A percentile compares a stretch with the other conserved stretches of the same genome.
Evolutionary conservation across 2,329 filamentous ascomycete genomes (phyloP).

Genomic region (Ophiostoma angusticollis): DNA sequence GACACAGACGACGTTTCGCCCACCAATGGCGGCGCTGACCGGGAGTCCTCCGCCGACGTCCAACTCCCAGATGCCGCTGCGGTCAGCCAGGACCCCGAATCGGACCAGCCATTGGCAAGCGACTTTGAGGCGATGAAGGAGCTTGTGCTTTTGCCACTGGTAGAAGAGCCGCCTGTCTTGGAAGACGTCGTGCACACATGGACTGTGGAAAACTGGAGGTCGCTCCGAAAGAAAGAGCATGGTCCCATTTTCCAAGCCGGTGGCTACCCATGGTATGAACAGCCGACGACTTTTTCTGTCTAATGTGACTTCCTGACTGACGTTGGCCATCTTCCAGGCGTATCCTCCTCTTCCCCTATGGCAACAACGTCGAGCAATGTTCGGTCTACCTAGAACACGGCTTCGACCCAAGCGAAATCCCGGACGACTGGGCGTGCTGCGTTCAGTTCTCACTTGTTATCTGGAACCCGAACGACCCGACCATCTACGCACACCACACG

Average conservation of each 20-base stretch:
- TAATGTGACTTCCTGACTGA: background rate
- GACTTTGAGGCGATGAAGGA: conserved; percentile 73
- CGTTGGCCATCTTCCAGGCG: conserved; percentile 44
- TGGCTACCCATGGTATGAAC: conserved; percentile 66
- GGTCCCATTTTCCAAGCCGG: conserved; percentile 79
- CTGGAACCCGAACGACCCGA: conserved; percentile 90
- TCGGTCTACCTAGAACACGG: conserved; percentile 97
- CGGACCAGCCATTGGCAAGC: conserved; percentile 36
- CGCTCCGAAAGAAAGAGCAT: conserved; percentile 65
- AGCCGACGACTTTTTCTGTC: background rate
- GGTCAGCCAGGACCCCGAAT: conserved; percentile 33
- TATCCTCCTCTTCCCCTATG: conserved; percentile 86
- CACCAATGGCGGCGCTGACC: conserved; percentile 32
- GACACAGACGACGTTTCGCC: conserved; percentile 39
- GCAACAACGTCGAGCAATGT: conserved; percentile 85
- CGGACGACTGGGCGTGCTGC: conserved; percentile 92
- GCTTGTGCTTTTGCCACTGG: conserved; percentile 56
- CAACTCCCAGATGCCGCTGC: conserved; percentile 39
- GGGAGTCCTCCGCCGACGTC: conserved; percentile 41
- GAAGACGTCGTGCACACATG: conserved; percentile 70
- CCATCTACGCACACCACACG: conserved; percentile 63
- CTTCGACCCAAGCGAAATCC: conserved; percentile 60
- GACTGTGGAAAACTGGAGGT: conserved; percentile 76
- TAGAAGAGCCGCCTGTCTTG: conserved; percentile 66
- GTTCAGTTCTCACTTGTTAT: conserved; percentile 90